These are phyloP conservation scores for Mycena rosella DNA, from an alignment of 768 basidiomycete species.

Conservation along the genomic window DNA sequence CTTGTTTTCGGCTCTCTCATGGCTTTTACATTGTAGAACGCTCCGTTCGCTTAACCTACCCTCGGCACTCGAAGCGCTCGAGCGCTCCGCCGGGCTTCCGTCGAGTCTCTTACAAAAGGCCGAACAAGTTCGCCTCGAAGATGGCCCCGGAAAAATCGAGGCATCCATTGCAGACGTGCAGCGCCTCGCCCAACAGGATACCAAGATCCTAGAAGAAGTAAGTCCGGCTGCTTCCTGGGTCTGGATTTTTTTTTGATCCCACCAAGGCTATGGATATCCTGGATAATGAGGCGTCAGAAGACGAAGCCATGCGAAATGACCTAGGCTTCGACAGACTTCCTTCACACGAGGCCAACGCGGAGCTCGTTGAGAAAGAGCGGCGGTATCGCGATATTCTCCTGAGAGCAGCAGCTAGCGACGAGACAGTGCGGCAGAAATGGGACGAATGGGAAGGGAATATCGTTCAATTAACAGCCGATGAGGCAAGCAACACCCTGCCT, in stretches of 20 bases:
- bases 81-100: conserved; percentile 88
- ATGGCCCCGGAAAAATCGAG: conserved; percentile 81
- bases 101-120: conserved; percentile 89
- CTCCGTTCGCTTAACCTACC: conserved; percentile 84
- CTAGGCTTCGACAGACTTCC: conserved; percentile 64
- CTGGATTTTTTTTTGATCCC: background rate
- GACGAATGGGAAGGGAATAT: conserved; percentile 88
- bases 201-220: conserved; percentile 82
- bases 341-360: conserved; percentile 84
- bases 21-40: conserved; percentile 55
- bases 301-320: conserved; percentile 75
- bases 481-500: conserved; percentile 64
- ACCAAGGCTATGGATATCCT: conserved; percentile 87
- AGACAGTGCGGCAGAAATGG: conserved; percentile 85
- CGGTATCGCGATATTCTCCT: conserved; percentile 80
- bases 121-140: conserved; percentile 83
- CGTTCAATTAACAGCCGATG: conserved; percentile 72
- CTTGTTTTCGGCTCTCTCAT: background rate
- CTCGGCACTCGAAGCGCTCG: conserved; percentile 87
- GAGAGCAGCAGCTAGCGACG: conserved; percentile 83
- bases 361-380: conserved; percentile 77
- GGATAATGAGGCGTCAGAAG: conserved; percentile 91
- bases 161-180: conserved; percentile 80
- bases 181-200: conserved; percentile 71
- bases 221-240: conserved; percentile 32